phyloP scores from a whole-genome alignment of 176 grass and related monocot species.

The Poa pratensis region DNA sequence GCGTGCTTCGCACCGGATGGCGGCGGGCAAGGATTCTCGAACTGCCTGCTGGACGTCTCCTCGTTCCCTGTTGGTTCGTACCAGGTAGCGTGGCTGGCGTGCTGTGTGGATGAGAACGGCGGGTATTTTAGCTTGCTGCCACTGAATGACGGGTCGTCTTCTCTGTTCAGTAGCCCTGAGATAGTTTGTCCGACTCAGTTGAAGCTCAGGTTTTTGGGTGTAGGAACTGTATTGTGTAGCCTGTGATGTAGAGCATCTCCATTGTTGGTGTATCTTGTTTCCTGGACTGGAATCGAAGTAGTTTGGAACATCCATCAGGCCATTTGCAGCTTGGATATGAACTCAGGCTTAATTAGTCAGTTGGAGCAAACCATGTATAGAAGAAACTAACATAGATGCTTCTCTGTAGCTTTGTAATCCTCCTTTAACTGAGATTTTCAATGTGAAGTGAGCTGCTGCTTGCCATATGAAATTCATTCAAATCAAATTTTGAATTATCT shows the following conservation, averaged over 20 bases:
- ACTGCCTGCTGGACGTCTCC: slow-evolving; percentile 73
- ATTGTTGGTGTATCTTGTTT: not conserved
- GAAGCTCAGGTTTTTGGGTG: not conserved
- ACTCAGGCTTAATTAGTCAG: no score
- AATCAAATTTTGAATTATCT: not conserved
- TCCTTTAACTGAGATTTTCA: not conserved
- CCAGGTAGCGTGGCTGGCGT: slow-evolving; percentile 75
- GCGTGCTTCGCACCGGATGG: slow-evolving; percentile 51
- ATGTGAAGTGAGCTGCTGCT: no score
- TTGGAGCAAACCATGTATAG: no score
- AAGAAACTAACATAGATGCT: no score
- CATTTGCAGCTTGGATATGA: no score
- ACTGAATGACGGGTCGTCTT: slow-evolving; percentile 59
- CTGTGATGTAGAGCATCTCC: not conserved
- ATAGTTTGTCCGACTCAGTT: not conserved
- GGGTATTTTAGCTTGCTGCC: slow-evolving; percentile 70
- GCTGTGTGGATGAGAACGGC: slow-evolving; percentile 54
- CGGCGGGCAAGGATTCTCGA: slow-evolving; percentile 59
- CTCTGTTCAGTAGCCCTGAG: slow-evolving; percentile 50
- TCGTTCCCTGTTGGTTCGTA: slow-evolving; percentile 61
- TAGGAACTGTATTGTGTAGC: not conserved
- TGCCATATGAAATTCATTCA: not conserved
- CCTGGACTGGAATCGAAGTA: no score
- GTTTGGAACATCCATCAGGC: no score
- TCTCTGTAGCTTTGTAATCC: not conserved